A percentile compares a stretch with the other conserved stretches of the same genome.
Conservation (phyloP, 2,329 filamentous ascomycete genomes). For the Chalara sp. region DNA sequence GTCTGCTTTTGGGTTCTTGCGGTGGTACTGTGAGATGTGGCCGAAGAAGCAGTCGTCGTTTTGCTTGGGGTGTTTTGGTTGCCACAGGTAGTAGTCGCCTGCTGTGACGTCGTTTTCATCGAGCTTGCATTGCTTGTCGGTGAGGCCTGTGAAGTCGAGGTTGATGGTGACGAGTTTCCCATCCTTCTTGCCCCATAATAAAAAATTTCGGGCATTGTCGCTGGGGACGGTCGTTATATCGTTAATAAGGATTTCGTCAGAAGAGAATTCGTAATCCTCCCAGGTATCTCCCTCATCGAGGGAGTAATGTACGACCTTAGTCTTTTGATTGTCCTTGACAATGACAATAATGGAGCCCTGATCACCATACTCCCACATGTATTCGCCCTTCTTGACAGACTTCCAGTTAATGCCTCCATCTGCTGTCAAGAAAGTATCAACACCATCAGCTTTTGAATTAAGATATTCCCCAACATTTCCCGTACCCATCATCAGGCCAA, state of each 20-base stretch:
- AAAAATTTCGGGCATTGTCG: constrained; percentile 83
- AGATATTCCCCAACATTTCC: constrained; percentile 74
- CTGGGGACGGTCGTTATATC: constrained; percentile 86
- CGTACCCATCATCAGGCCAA: constrained; percentile 84
- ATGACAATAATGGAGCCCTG: constrained; percentile 90
- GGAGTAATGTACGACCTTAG: constrained; percentile 67
- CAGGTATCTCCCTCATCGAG: constrained; percentile 76
- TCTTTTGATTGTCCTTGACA: constrained; percentile 63
- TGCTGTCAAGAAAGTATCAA: constrained; percentile 82
- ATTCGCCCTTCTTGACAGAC: constrained; percentile 77
- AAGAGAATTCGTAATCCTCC: constrained; percentile 66
- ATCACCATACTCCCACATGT: constrained; percentile 93
- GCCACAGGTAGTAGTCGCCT: constrained; percentile 81
- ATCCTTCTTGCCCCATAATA: constrained; percentile 71
- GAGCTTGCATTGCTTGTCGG: constrained; percentile 64
- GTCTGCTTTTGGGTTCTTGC: constrained; percentile 71
- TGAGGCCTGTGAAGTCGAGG: constrained; percentile 79
- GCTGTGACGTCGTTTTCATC: constrained; percentile 53
- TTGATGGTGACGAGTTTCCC: constrained; percentile 67
- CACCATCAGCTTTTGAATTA: constrained; percentile 36
- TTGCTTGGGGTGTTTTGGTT: constrained; percentile 73
- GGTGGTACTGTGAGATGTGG: constrained; percentile 80
- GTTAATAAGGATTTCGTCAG: constrained; percentile 63
- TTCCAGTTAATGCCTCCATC: constrained; percentile 91
- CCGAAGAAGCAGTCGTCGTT: constrained; percentile 84